Evolutionary conservation across 129 eudicot genomes (phyloP), one percentile per base, ranked within the genome.

Genomic region (Chrysanthemum makinoi): DNA sequence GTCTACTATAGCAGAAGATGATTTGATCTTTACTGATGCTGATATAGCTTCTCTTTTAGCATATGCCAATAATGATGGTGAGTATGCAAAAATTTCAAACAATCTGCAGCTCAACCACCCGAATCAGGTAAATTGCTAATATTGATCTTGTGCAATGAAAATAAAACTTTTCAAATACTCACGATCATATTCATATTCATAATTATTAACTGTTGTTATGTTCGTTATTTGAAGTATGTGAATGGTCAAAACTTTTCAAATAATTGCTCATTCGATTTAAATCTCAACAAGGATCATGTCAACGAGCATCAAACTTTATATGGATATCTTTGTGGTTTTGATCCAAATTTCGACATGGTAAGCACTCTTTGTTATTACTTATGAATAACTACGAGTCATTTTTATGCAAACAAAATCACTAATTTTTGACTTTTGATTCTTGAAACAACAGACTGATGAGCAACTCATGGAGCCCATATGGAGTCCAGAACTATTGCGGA

Each of bases 401-500:
- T 13, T 72, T 7, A 72, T 26, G 50, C 26, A 49, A 10, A 26
- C 20, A 61, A 57, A 66, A 26, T 44, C 5, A n/a, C 62, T 49
- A 18, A 73, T 62, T 18, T 4, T 19, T 16, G 18, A 9, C 7
- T 20, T 10, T 19, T 43, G n/a, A 12, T 50, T 50, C 63, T 19
- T 56, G 3, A 28, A 48, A 16, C 62, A 73, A 51, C 19, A 72
- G 14, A 65, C 16, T 13, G 10, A 60, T 15, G 65, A 76, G 11
- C 77, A 30, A 70, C 64, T 62, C 43, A 57, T 78, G 65, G 62
- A 44, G 62, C 52, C 74, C 44, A 61, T 58, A 35, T 68, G 69
- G 63, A 59, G 62, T 16, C 80, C 44, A 3, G 62, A 13, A 8
- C 59, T 11, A 0, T 52, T 77, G 30, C 44, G 44, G 46, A 70